Evolutionary conservation across 352 stramenopile species (phyloP).

Genomic region (Phytophthora lateralis): DNA sequence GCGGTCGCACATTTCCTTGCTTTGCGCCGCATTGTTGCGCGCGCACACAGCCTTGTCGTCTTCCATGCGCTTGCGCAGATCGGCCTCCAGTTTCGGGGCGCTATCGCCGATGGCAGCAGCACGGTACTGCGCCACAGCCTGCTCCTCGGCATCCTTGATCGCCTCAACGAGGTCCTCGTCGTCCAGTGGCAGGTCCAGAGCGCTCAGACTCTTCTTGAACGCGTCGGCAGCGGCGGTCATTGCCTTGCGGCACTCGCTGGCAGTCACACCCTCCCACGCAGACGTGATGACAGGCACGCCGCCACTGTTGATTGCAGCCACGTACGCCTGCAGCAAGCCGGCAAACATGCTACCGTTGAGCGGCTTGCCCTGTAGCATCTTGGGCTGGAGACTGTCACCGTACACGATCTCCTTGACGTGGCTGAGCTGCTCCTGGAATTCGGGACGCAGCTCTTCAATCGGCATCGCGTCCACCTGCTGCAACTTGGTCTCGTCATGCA

Average conservation of each 20-base stretch:
- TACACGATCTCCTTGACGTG: conserved; percentile 78
- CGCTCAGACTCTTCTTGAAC: conserved; percentile 66
- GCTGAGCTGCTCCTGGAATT: conserved; percentile 78
- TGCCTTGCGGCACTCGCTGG: conserved; percentile 81
- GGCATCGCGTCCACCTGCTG: conserved; percentile 76
- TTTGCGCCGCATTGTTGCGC: conserved; percentile 58
- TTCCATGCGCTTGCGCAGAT: conserved; percentile 75
- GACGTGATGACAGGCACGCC: conserved; percentile 88
- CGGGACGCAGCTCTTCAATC: conserved; percentile 68
- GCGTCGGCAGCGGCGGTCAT: conserved; percentile 58
- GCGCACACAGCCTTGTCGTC: conserved; percentile 57
- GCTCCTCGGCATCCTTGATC: conserved; percentile 63
- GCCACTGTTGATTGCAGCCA: conserved; percentile 88
- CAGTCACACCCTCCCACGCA: conserved; percentile 86
- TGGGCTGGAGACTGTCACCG: conserved; percentile 71
- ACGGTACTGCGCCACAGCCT: conserved; percentile 64
- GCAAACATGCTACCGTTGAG: conserved; percentile 88
- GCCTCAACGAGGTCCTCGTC: conserved; percentile 62
- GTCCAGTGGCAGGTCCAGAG: conserved; percentile 74
- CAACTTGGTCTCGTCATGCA: conserved; percentile 79
- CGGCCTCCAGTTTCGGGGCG: conserved; percentile 60
- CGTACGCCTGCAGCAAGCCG: conserved; percentile 80
- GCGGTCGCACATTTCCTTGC: conserved; percentile 82
- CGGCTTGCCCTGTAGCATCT: conserved; percentile 81
- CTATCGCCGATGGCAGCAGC: conserved; percentile 71